Conservation (phyloP, 257 asterid species). For the Nicotiana undulata region DNA sequence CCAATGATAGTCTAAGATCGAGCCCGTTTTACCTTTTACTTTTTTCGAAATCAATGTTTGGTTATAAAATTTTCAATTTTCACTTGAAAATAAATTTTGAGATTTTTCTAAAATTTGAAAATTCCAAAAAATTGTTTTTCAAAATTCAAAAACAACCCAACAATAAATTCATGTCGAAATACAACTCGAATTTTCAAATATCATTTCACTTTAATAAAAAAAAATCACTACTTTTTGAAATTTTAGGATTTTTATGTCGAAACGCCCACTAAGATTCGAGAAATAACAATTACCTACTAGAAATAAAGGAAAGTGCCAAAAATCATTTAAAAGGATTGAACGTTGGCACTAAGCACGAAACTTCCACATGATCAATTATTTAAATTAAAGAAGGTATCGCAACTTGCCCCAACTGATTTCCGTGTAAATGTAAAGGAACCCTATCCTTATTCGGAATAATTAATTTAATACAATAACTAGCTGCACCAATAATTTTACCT, state of each 20-base stretch:
- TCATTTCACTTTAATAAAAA: too few relatives aligned
- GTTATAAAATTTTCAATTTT: too few relatives aligned
- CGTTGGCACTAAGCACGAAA: not conserved
- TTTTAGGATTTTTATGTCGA: too few relatives aligned
- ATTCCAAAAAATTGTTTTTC: too few relatives aligned
- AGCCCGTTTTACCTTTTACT: too few relatives aligned
- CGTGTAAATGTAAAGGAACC: not conserved
- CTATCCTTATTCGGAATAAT: not conserved
- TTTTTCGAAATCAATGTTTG: too few relatives aligned
- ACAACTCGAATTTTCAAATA: too few relatives aligned
- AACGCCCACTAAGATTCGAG: not conserved
- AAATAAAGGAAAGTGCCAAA: not conserved
- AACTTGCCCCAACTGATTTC: slow-evolving; percentile 1
- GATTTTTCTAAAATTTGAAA: too few relatives aligned
- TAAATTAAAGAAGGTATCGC: not conserved
- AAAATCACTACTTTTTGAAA: too few relatives aligned
- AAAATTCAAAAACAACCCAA: too few relatives aligned
- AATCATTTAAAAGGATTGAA: not conserved
- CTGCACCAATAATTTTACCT: not conserved
- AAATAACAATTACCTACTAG: not conserved
- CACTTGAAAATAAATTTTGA: too few relatives aligned
- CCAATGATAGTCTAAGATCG: not conserved
- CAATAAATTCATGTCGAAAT: too few relatives aligned
- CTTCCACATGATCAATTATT: not conserved
- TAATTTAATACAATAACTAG: not conserved